Base-by-base conservation (phyloP, 495 filamentous ascomycete species). In the Schizothecium vesticola region DNA sequence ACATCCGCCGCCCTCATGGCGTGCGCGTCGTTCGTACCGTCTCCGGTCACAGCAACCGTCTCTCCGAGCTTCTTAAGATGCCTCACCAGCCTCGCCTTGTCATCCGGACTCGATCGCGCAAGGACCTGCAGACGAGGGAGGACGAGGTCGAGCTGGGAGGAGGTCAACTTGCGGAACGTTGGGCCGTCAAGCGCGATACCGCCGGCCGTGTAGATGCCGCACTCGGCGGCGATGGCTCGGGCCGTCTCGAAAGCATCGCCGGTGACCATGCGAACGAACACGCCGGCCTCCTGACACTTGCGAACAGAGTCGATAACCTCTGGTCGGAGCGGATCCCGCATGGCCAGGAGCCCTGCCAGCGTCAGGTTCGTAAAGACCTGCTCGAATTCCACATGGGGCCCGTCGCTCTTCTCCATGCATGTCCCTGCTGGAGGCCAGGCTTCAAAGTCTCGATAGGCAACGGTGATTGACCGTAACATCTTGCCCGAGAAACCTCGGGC, bases 21-120 rank as follows among this genome's bases (percentile, higher is more conserved):
- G 11, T 91, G 91, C 1, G 90, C 91, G 76, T 95, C 92, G 71
- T 95, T 95, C 28, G 91, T 93, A 21, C 92, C 92, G 73, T 95
- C 92, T 51, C 92, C 92, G 4, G 92, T 95, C 0, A 93, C 90
- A 57, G 90, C 90, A 43, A 93, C 90, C 8, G 87, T 91, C 64
- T 92, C 89, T 10, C 88, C 90, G 56, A 89, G 82, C 24, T 85
- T 75, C 77, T 90, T 90, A 21, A 93, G 85, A 23, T 85, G 81
- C 22, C 84, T 81, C 19, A 92, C 90, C 11, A 93, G 79, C 69
- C 91, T 87, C 2, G 87, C 86, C 76, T 95, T 95, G 71, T 95
- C 91, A 65, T 95, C 90, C 1, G 92, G 91, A 31, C 87, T 91
- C 23, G 90, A 93, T 59, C 91, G 88, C 58, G 91, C 91, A 36